These are phyloP conservation scores for Lotus japonicus DNA, from an alignment of 306 rosid genomes.

Conservation along the genomic window DNA sequence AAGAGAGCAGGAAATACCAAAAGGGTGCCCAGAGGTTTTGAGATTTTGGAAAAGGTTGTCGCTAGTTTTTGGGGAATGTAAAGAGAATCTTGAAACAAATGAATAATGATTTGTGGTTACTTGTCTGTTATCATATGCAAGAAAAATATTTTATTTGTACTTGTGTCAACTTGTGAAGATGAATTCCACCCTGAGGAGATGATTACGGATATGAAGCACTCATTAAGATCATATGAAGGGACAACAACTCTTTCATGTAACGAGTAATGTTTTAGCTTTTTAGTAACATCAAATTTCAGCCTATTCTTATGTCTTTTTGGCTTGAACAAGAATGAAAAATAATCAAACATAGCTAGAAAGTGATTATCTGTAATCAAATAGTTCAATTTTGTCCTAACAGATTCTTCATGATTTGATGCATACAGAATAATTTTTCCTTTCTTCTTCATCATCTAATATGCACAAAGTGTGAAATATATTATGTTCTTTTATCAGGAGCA, in stretches of 20 bases:
- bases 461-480: not conserved
- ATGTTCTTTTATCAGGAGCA: slow-evolving; percentile 7
- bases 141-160: slow-evolving; percentile 10
- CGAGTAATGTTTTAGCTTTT: not conserved
- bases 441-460: not conserved
- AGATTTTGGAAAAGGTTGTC: slow-evolving; percentile 12
- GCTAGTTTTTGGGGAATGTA: slow-evolving; percentile 22
- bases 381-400: not conserved
- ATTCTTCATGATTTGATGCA: not conserved
- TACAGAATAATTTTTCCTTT: not conserved
- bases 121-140: not conserved
- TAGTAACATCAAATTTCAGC: too few relatives aligned
- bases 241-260: not conserved
- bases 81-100: slow-evolving; percentile 18
- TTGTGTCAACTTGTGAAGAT: not conserved
- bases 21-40: not conserved
- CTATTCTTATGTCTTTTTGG: not conserved
- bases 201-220: not conserved
- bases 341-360: not conserved
- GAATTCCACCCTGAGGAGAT: not conserved
- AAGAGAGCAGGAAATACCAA: not conserved
- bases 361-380: not conserved
- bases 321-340: not conserved
- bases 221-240: not conserved
- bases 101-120: slow-evolving; percentile 15